Evolutionary conservation across 1,284 basidiomycete genomes (phyloP).

Genomic region (Irpex sp.): DNA sequence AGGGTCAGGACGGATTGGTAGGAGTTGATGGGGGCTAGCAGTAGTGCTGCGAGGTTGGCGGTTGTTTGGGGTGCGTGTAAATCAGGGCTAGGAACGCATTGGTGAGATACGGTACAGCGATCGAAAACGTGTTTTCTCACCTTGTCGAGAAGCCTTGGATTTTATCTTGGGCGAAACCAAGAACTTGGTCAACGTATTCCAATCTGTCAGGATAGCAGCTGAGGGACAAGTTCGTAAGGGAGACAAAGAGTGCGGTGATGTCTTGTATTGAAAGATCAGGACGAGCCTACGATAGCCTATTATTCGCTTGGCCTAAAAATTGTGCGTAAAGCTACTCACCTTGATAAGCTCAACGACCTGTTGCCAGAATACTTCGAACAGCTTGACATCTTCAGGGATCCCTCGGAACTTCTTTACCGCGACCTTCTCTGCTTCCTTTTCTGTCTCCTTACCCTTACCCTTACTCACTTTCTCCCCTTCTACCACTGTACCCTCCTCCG

Average conservation of each 20-base stretch:
- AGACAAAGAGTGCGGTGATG: conserved; percentile 90
- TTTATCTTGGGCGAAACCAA: conserved; percentile 84
- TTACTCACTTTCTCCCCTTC: conserved; percentile 39
- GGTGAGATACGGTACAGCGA: not conserved
- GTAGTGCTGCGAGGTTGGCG: conserved; percentile 83
- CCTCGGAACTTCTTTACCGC: conserved; percentile 82
- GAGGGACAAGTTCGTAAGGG: conserved; percentile 87
- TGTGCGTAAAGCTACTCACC: conserved; percentile 37
- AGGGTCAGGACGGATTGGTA: conserved; percentile 93
- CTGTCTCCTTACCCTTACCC: conserved; percentile 49
- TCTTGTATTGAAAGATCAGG: conserved; percentile 95
- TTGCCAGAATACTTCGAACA: conserved; percentile 98
- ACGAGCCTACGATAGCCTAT: conserved; percentile 64
- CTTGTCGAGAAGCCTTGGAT: conserved; percentile 80
- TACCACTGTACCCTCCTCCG: conserved; percentile 27
- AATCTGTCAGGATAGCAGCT: conserved; percentile 94
- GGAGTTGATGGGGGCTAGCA: conserved; percentile 89
- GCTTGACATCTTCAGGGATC: conserved; percentile 85
- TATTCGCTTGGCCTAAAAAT: not conserved
- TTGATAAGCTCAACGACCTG: conserved; percentile 97
- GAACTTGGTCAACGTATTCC: conserved; percentile 93
- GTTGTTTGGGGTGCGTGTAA: conserved; percentile 85
- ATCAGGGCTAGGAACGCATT: conserved; percentile 60
- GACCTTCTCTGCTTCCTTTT: conserved; percentile 35
- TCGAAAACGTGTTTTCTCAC: conserved; percentile 34